Evolutionary conservation across 176 grass and related monocot species (phyloP).

Genomic region (Eremochloa ophiuroides): DNA sequence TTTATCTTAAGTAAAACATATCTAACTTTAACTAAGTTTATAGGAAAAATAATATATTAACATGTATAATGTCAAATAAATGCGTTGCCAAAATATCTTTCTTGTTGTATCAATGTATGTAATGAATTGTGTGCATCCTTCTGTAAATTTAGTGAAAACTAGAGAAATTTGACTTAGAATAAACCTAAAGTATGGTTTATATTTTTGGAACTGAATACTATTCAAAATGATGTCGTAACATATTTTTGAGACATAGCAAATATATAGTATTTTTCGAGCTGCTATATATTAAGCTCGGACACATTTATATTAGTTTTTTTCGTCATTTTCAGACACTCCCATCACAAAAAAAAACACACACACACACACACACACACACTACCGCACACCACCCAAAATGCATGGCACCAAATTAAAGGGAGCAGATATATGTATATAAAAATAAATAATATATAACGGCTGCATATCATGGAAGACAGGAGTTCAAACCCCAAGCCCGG

Average conservation of each 20-base stretch:
- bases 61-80: neutral
- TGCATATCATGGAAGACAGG: neutral
- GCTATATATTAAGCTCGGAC: neutral
- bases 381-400: neutral
- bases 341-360: neutral
- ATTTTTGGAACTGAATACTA: no score
- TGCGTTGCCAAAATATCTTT: neutral
- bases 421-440: neutral
- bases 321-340: no score
- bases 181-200: neutral
- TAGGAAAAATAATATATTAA: neutral
- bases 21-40: neutral
- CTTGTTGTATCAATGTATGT: no score
- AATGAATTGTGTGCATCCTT: neutral
- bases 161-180: neutral
- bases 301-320: no score
- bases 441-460: neutral
- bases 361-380: no score
- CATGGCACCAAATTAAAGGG: neutral
- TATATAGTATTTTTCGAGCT: neutral
- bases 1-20: neutral
- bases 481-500: slow-evolving; percentile 27
- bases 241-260: no score
- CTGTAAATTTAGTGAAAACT: neutral
- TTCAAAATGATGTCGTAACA: no score